Evolutionary conservation across 306 rosid species (phyloP), one percentile per base, ranked within the genome.

Genomic region (Vachellia pachyceras): DNA sequence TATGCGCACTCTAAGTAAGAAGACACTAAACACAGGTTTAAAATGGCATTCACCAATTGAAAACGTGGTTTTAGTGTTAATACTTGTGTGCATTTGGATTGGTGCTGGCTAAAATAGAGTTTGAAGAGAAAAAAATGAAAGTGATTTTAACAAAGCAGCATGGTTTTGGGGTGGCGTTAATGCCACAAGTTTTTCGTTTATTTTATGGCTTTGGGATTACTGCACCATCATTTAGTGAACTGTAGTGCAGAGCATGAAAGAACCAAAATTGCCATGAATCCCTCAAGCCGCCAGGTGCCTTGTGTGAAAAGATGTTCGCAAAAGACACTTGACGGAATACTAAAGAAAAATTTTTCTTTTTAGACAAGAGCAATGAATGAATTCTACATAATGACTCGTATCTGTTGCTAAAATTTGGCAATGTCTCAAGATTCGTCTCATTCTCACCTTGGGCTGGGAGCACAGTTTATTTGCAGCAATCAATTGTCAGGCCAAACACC

Each of bases 401-500:
- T 63, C 41, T 64, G 15, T 10, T 10, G 33, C 36, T 12, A 25
- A 29, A 11, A 61, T 61, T 4, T 61, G n/a, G 15, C 8, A 74
- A 61, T 13, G 40, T 33, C 18, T 41, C 45, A 79, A 18, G 35
- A 58, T 55, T 61, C 46, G 64, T n/a, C 39, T 68, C 20, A 74
- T 71, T 77, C 47, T 25, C 52, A 52, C 17, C 6, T 8, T 35
- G 22, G 37, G 73, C 14, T 11, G 44, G 33, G 45, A 73, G 17
- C 81, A 50, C 23, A 35, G 55, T 35, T 73, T 77, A 77, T 42
- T 42, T 35, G 50, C 20, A 70, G 75, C 50, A 25, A 45, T 46
- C 75, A 46, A 33, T 46, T 46, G 35, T 41, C 33, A 70, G 0
- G 33, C 25, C 14, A 41, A 42, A 10, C n/a, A 17, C 2, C 36